Base-by-base conservation (phyloP, 345 rosid species). In the Erodium maritimum region DNA sequence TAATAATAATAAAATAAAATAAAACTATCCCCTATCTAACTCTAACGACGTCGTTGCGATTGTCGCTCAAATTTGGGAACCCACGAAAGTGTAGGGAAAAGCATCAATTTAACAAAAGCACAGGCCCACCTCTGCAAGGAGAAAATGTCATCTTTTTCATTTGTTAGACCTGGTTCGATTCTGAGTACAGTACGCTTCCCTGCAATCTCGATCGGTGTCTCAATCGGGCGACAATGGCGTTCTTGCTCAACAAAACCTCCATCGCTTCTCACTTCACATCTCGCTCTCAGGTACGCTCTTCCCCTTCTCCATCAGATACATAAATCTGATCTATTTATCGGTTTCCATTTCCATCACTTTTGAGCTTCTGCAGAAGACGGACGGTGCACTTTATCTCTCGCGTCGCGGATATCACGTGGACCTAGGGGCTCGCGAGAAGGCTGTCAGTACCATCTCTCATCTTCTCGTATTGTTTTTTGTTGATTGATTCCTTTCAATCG, bases 371-470 rank as follows among this genome's bases (percentile, higher is more conserved):
- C 68, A 74, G 91, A 74, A 73, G 67, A 58, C 62, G 17, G 75
- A 71, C 60, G 81, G 58, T 59, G 70, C 75, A 1, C 25, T 80
- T 20, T 67, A 78, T 33, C 64, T 72, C 21, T 21, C 79, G 19
- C 80, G 79, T 50, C 94, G 99, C 2, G 85, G 84, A 17, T 71
- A 76, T 60, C 96, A 89, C 61, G 84, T 87, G 23, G 89, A 83
- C 51, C 83, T 73, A 0, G 99, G 96, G 20, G 71, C 87, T 67
- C 94, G 99, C 17, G 99, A 89, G 77, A 79, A 85, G 83, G 88
- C 95, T 74, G 99, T 93, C 64, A 78, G 94, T 61, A 20, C 64
- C 42, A 21, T 7, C 1, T 54, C 46, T 45, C 33, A 13, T 18
- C 50, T 29, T 6, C 21, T 37, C 37, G 37, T 29, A 29, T 29